Conservation (phyloP, 1,284 basidiomycete genomes). For the Trametes sp. region DNA sequence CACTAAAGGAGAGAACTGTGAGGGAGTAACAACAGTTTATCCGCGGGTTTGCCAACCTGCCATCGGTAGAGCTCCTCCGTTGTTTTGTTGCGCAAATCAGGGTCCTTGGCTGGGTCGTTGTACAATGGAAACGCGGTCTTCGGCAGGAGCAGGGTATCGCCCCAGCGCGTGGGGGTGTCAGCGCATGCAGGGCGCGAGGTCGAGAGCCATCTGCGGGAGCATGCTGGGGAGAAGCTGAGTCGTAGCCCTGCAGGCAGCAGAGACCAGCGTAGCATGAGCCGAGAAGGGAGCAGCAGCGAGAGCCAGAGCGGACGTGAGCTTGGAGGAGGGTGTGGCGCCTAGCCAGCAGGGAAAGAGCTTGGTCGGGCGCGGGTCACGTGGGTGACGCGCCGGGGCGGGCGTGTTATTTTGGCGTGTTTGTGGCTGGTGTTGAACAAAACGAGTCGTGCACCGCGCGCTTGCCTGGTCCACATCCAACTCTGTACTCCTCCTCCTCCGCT, state of each 20-base stretch:
- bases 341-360: not conserved
- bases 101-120: constrained; percentile 71
- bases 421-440: constrained; percentile 46
- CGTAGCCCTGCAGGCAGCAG: constrained; percentile 21
- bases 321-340: constrained; percentile 6
- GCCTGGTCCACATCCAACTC: constrained; percentile 33
- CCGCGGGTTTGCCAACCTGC: constrained; percentile 67
- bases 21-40: not conserved
- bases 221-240: constrained; percentile 13
- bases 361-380: constrained; percentile 34
- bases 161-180: constrained; percentile 48
- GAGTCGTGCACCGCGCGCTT: constrained; percentile 27
- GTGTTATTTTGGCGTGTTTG: constrained; percentile 44
- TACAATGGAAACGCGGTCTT: constrained; percentile 86
- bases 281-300: constrained; percentile 12
- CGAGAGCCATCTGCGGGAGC: constrained; percentile 25
- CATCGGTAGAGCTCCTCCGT: constrained; percentile 83
- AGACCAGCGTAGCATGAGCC: constrained; percentile 31
- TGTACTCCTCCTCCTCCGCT: constrained; percentile 33
- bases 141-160: constrained; percentile 81
- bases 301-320: not conserved
- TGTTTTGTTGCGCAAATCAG: constrained; percentile 71
- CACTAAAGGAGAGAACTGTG: constrained; percentile 51
- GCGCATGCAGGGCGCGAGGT: constrained; percentile 2
- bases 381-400: constrained; percentile 34